Base-by-base conservation (phyloP, 441 rosid genomes). In the Gossypium schwendimanii region DNA sequence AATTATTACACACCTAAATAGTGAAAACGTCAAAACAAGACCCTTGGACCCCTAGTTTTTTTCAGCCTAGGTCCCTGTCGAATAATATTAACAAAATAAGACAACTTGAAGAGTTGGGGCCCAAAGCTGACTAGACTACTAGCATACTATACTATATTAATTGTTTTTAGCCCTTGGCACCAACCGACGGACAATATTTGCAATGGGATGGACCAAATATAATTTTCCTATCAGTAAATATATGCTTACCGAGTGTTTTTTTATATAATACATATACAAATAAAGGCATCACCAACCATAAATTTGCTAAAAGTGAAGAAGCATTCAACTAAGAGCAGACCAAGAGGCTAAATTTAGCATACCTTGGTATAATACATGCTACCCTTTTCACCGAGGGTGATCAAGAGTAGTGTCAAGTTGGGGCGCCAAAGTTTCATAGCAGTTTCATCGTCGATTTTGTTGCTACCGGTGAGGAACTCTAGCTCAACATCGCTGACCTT, bases 351-450 rank as follows among this genome's bases (percentile, higher is more conserved):
- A 63, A 12, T 50, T 65, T 39, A 12, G 23, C 33, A 73, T 73
- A 91, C 99, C 98, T 92, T 88, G 70, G 99, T 87, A 86, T 94
- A 94, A 67, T 94, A 94, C 63, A 83, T 86, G 80, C 99, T 91
- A 39, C 99, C 99, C 60, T 88, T 84, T 5, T 89, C 99, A 53
- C 99, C 99, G 3, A 91, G 89, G 33, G 98, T 94, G 69, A 94
- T 92, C 73, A 94, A 70, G 45, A 94, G 88, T 21, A 94, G 89
- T 60, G 89, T 94, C 86, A 94, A 66, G 78, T 85, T 88, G 24
- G 87, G 83, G 57, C 84, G 99, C 99, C 96, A 92, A 0, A 94
- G 83, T 6, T 94, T 86, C 89, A 92, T 2, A 4, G 98, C 98
- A 0, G 85, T 79, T 64, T 77, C 92, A 66, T 92, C 96, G 63